Evolutionary conservation across 1,139 yeast genomes (phyloP), one percentile per base, ranked within the genome.

Genomic region (Blastobotrys serpentis): DNA sequence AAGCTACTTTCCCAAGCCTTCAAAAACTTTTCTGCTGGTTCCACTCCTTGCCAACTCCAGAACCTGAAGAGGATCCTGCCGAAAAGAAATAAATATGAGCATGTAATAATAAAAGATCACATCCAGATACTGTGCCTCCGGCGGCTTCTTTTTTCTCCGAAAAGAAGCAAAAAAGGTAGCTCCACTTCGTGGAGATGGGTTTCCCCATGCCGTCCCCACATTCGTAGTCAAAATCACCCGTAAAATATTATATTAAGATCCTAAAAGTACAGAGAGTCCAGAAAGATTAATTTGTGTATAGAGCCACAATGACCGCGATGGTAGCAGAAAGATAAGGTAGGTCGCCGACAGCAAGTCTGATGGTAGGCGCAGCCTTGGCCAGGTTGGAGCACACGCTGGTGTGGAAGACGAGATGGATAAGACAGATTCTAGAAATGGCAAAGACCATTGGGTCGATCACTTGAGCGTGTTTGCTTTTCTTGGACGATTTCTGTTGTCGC

Each of bases 1-100:
- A n/a, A n/a, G n/a, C n/a, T n/a, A 72, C 77, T 86, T 67, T 84
- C 95, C 39, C 96, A 86, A 72, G 95, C 95, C 23, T 87, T 88
- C 80, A 82, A 96, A 76, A 84, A 86, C 74, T 87, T 87, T 71
- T 75, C 87, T 34, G 95, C 86, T 49, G 95, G 95, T 45, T 81
- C 92, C 21, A 81, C 94, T 38, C 88, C 84, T 49, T 86, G 64
- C 95, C 95, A 49, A 77, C 82, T 49, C 94, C 95, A 43, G 83
- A 81, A 69, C 87, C 90, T 17, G 94, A 85, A 65, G 69, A 64
- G 53, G 61, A 63, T 54, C 58, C 58, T 38, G 69, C 60, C 50
- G 65, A 66, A 53, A 63, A 66, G 59, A 53, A 65, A 54, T 54
- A 21, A 34, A 34, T 16, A 21, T 18, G 21, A 10, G 36, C 36